Percentiles rank a stretch among this genome's conserved stretches.
Evolutionary conservation across 352 stramenopile genomes (phyloP).

Genomic region (Halophytophthora batemanensis): DNA sequence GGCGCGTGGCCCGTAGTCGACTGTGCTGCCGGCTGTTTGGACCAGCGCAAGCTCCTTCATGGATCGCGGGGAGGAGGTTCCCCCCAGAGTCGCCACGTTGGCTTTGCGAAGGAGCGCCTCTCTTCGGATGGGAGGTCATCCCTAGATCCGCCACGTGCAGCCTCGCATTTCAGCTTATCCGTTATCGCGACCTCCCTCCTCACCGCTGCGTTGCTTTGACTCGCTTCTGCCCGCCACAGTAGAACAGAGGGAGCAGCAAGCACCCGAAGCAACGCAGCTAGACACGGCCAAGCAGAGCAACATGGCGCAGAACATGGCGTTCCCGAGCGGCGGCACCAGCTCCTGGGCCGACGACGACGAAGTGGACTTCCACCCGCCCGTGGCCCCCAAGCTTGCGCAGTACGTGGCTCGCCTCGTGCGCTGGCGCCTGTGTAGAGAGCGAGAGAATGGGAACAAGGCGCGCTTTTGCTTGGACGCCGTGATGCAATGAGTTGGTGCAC

Average conservation of each 20-base stretch:
- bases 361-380: conserved; percentile 43
- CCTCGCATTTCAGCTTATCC: background rate
- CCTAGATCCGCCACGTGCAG: background rate
- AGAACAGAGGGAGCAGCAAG: conserved; percentile 13
- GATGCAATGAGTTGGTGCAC: background rate
- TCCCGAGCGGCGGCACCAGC: conserved; percentile 43
- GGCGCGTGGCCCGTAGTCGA: no score
- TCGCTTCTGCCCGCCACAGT: conserved; percentile 9
- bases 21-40: no score
- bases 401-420: conserved; percentile 19
- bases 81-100: background rate
- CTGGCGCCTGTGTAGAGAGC: conserved; percentile 1
- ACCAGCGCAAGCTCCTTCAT: background rate
- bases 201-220: conserved; percentile 2
- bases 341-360: conserved; percentile 85
- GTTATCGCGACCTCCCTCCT: conserved; percentile 15
- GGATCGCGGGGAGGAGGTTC: conserved; percentile 5
- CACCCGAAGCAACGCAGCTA: background rate
- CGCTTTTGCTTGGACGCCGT: background rate
- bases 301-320: conserved; percentile 63
- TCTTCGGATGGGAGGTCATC: conserved; percentile 8
- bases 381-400: conserved; percentile 40
- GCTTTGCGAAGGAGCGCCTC: background rate
- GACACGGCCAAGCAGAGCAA: conserved; percentile 12
- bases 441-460: background rate